Evolutionary conservation across 2,329 filamentous ascomycete species (phyloP).

Genomic region (Ophiocordyceps unilateralis): DNA sequence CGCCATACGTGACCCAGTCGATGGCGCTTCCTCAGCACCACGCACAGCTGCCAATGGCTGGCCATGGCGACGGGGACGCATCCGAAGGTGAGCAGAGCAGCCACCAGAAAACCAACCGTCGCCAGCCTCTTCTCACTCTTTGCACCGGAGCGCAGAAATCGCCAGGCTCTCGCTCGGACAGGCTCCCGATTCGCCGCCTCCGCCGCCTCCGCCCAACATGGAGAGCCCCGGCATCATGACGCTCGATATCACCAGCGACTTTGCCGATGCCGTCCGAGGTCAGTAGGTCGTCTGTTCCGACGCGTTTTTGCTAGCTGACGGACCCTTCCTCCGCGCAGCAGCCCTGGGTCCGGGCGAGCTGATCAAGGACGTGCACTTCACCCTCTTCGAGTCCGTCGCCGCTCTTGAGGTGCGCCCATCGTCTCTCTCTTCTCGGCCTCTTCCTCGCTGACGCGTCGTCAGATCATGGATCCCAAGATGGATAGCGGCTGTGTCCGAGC

Average conservation of each 20-base stretch:
- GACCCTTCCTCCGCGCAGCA: conserved; percentile 21
- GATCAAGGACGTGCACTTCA: conserved; percentile 87
- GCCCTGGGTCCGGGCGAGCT: conserved; percentile 66
- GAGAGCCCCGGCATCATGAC: conserved; percentile 32
- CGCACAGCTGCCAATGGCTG: background rate
- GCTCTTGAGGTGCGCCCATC: conserved; percentile 44
- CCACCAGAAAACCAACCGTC: background rate
- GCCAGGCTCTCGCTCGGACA: conserved; percentile 22
- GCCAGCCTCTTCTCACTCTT: background rate
- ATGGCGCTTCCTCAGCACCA: background rate
- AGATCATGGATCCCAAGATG: conserved; percentile 99
- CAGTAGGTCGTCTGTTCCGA: conserved; percentile 20
- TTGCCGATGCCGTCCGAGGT: conserved; percentile 28
- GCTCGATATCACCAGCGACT: conserved; percentile 40
- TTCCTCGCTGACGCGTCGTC: conserved; percentile 1
- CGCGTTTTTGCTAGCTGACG: background rate
- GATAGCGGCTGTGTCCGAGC: conserved; percentile 74
- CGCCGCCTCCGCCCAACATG: conserved; percentile 21
- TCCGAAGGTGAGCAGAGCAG: conserved; percentile 16
- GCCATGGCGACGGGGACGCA: conserved; percentile 4
- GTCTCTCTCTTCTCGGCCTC: background rate
- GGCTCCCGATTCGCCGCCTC: conserved; percentile 10
- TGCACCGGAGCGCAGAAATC: conserved; percentile 15
- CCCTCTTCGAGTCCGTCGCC: conserved; percentile 83
- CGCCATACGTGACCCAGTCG: background rate